Conservation (phyloP, 495 filamentous ascomycete species). For the Hypoxylon lenormandii region DNA sequence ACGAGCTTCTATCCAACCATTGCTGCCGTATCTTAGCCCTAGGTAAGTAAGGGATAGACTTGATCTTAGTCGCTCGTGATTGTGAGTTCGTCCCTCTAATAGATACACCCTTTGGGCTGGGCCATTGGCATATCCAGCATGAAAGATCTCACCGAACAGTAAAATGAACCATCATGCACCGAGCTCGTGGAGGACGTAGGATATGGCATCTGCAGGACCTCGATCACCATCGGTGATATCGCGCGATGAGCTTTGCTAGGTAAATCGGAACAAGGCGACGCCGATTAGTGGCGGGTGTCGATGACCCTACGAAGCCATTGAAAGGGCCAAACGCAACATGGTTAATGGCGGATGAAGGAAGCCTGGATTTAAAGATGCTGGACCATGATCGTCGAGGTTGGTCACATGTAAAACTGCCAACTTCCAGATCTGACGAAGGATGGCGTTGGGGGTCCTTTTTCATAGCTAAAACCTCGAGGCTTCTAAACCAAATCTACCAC, state of each 20-base stretch:
- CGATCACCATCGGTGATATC: too few species aligned
- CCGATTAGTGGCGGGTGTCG: neutral
- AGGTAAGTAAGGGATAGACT: too few species aligned
- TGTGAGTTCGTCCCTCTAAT: too few species aligned
- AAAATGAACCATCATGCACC: too few species aligned
- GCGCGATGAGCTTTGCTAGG: neutral
- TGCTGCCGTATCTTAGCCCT: too few species aligned
- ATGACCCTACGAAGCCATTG: neutral
- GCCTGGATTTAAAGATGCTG: neutral
- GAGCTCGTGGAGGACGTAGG: too few species aligned
- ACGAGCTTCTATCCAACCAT: too few species aligned
- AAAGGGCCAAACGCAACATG: neutral
- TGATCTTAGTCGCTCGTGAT: too few species aligned
- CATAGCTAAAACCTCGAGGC: neutral
- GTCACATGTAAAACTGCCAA: slow-evolving; percentile 1
- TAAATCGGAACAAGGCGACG: neutral
- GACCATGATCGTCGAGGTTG: neutral
- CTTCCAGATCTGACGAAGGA: slow-evolving; percentile 18
- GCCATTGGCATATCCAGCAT: too few species aligned
- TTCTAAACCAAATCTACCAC: slow-evolving; percentile 1
- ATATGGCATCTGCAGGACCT: too few species aligned
- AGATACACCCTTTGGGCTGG: too few species aligned
- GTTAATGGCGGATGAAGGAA: neutral
- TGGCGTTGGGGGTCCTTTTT: slow-evolving; percentile 8
- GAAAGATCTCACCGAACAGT: too few species aligned